phyloP scores from a whole-genome alignment of 2,329 filamentous ascomycete species.

The Alternaria tenuissima region DNA sequence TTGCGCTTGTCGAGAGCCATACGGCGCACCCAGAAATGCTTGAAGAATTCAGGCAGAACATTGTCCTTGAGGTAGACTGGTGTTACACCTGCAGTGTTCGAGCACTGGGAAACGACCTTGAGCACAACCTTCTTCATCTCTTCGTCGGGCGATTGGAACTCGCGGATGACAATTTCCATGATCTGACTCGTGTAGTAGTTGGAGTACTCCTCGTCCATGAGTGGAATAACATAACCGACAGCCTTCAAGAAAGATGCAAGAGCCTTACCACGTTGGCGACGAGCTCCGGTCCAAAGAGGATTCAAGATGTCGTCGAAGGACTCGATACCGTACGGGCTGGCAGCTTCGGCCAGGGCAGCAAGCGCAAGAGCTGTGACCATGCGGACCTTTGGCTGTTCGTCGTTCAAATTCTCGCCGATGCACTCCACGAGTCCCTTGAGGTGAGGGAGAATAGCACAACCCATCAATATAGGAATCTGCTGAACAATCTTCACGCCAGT shows the following conservation, averaged over 20 bases:
- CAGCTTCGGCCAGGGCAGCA: constrained; percentile 92
- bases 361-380: constrained; percentile 96
- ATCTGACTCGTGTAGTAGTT: constrained; percentile 99
- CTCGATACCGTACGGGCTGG: constrained; percentile 98
- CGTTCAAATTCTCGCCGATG: constrained; percentile 93
- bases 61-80: constrained; percentile 94
- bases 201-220: constrained; percentile 99
- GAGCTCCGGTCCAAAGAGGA: constrained; percentile 93
- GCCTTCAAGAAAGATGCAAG: constrained; percentile 96
- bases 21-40: constrained; percentile 95
- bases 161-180: constrained; percentile 96
- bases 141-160: constrained; percentile 96
- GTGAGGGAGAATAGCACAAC: constrained; percentile 93
- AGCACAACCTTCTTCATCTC: constrained; percentile 99
- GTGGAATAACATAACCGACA: constrained; percentile 95
- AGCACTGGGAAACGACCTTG: constrained; percentile 96
- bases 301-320: constrained; percentile 98
- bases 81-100: constrained; percentile 92
- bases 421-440: constrained; percentile 96
- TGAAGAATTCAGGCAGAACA: constrained; percentile 95
- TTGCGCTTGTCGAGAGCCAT: constrained; percentile 98
- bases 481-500: constrained; percentile 99
- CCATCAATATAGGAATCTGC: constrained; percentile 98
- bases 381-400: constrained; percentile 96
- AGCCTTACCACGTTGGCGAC: constrained; percentile 96